phyloP scores from a whole-genome alignment of 2,329 filamentous ascomycete species.

The Apiospora phragmitis region DNA sequence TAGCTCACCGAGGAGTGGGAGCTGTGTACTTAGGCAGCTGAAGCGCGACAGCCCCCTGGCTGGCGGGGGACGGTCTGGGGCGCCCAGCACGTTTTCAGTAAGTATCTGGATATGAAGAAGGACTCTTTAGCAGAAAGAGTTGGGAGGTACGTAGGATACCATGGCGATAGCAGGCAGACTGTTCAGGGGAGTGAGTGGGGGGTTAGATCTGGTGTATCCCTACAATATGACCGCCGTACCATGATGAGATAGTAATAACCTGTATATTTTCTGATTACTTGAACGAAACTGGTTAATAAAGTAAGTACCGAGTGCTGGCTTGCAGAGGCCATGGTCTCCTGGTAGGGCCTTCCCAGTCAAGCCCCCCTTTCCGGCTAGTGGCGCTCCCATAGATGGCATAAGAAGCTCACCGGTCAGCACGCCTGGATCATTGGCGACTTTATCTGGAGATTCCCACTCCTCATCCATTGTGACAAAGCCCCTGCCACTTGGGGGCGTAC shows the following conservation, averaged over 20 bases:
- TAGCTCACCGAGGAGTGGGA: slow-evolving; percentile 18
- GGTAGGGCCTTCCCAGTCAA: neutral
- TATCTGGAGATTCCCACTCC: neutral
- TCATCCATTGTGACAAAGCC: neutral
- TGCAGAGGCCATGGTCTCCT: neutral
- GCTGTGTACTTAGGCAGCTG: slow-evolving; percentile 16
- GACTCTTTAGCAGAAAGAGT: neutral
- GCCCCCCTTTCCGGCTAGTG: neutral
- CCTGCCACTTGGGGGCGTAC: neutral
- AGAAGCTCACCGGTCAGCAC: neutral
- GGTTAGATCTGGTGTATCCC: neutral
- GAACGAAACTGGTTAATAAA: neutral
- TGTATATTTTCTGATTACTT: neutral
- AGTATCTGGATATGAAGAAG: neutral
- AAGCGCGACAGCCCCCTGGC: slow-evolving; percentile 5
- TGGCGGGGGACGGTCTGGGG: slow-evolving; percentile 17
- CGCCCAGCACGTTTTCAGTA: slow-evolving; percentile 11
- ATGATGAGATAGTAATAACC: neutral
- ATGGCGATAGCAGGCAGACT: neutral
- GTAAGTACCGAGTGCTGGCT: neutral
- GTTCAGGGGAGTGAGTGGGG: neutral
- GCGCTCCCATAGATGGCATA: neutral
- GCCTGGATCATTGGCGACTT: neutral
- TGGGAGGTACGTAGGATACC: neutral
- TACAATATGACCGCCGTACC: neutral